Conservation (phyloP, 163 green algal species). For the Smithsoniella earleae region DNA sequence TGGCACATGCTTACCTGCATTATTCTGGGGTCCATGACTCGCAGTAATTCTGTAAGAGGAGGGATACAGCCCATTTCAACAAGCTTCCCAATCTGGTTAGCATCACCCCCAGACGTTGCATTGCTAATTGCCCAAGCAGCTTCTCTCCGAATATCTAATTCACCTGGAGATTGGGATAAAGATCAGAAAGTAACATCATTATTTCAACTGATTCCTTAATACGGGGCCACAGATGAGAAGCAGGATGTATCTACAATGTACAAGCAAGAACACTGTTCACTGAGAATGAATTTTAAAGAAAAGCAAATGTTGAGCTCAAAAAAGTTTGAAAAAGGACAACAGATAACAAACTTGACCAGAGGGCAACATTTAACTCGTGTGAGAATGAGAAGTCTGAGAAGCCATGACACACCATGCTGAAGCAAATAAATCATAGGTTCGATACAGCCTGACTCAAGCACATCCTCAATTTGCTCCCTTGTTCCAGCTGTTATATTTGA, state of each 20-base stretch:
- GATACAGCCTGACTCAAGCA: constrained; percentile 87
- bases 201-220: too few species aligned
- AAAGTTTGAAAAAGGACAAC: too few species aligned
- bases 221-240: constrained; percentile 97
- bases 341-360: too few species aligned
- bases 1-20: neutral
- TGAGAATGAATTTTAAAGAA: too few species aligned
- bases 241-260: constrained; percentile 98
- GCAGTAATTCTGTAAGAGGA: constrained; percentile 93
- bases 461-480: constrained; percentile 35
- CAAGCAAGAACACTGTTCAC: too few species aligned
- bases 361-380: too few species aligned
- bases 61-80: constrained; percentile 78
- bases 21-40: constrained; percentile 55
- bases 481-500: constrained; percentile 94
- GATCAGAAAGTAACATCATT: too few species aligned
- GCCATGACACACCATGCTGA: too few species aligned
- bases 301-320: too few species aligned
- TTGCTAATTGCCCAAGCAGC: constrained; percentile 98
- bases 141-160: constrained; percentile 99
- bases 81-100: constrained; percentile 84
- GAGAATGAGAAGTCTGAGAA: too few species aligned
- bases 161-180: constrained; percentile 45
- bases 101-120: constrained; percentile 84
- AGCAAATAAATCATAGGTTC: constrained; percentile 79